phyloP scores from a whole-genome alignment of 2,329 filamentous ascomycete species.

The Pseudogymnoascus verrucosus region DNA sequence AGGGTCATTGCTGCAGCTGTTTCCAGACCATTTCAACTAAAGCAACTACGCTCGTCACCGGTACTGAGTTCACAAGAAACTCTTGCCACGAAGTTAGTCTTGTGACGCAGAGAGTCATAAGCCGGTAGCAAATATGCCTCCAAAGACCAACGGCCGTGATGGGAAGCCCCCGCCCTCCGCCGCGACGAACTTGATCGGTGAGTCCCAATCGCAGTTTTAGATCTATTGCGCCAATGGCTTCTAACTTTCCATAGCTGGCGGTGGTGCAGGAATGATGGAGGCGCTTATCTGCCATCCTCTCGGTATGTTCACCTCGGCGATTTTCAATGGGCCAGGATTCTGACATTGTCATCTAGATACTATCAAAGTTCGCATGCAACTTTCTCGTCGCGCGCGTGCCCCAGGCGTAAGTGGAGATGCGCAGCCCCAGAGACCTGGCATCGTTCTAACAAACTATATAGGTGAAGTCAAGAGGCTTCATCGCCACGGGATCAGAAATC shows the following conservation, averaged over 20 bases:
- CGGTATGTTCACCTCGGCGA: conserved; percentile 43
- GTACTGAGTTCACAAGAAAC: neutral
- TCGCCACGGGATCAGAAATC: conserved; percentile 79
- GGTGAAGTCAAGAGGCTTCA: conserved; percentile 75
- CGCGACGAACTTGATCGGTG: conserved; percentile 87
- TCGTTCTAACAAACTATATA: conserved; percentile 21
- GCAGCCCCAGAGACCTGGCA: neutral
- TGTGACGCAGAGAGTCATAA: neutral
- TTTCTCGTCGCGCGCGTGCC: conserved; percentile 74
- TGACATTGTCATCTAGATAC: conserved; percentile 53
- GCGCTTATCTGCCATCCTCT: conserved; percentile 92
- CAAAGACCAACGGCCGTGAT: conserved; percentile 48
- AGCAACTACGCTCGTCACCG: neutral
- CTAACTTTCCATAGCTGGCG: conserved; percentile 58
- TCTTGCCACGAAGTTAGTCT: neutral
- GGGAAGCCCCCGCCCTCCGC: conserved; percentile 73
- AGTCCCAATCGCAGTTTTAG: conserved; percentile 23
- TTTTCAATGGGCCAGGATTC: neutral
- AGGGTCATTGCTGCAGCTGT: neutral
- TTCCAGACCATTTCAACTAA: neutral
- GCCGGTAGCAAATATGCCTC: conserved; percentile 41
- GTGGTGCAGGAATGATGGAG: conserved; percentile 98
- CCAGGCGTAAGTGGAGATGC: conserved; percentile 55
- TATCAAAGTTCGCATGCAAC: conserved; percentile 99
- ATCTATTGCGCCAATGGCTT: conserved; percentile 5